A percentile compares a stretch with the other conserved stretches of the same genome.
phyloP scores from a whole-genome alignment of 768 basidiomycete species.

The Termitomyces heimii region DNA sequence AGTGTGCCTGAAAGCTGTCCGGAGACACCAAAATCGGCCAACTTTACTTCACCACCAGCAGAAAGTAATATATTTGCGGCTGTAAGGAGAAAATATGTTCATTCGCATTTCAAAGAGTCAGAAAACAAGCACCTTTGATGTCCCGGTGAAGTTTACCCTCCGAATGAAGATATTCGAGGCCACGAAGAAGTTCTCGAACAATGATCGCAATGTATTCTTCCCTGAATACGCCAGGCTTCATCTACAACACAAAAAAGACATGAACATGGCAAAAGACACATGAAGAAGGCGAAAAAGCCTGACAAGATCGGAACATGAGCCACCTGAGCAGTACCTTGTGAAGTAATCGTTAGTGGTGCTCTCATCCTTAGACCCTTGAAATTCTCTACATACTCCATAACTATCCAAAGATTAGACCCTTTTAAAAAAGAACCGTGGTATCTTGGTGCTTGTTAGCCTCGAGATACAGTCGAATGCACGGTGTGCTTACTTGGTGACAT shows the following conservation, averaged over 20 bases:
- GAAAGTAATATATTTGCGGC: conserved; percentile 94
- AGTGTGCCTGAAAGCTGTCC: conserved; percentile 93
- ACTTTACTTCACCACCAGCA: conserved; percentile 90
- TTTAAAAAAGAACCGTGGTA: conserved; percentile 97
- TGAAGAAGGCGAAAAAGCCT: conserved; percentile 17
- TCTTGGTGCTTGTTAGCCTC: conserved; percentile 28
- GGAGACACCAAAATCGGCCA: conserved; percentile 98
- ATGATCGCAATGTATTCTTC: conserved; percentile 99
- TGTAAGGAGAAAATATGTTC: conserved; percentile 23
- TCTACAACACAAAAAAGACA: conserved; percentile 42
- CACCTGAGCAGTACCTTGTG: conserved; percentile 89
- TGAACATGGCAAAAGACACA: conserved; percentile 11
- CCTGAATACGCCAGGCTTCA: conserved; percentile 97
- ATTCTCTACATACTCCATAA: conserved; percentile 75
- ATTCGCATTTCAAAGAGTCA: neutral
- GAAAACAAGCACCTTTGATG: conserved; percentile 73
- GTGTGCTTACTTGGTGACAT: conserved; percentile 86
- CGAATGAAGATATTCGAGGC: conserved; percentile 91
- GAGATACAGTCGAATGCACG: neutral
- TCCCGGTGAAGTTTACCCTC: conserved; percentile 99
- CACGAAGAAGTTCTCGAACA: conserved; percentile 83
- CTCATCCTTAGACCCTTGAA: neutral
- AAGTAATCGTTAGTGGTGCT: conserved; percentile 1
- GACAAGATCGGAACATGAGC: conserved; percentile 96
- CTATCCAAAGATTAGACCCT: conserved; percentile 96